Evolutionary conservation across 2,329 filamentous ascomycete species (phyloP).

Genomic region (Pseudocercospora crystallina): DNA sequence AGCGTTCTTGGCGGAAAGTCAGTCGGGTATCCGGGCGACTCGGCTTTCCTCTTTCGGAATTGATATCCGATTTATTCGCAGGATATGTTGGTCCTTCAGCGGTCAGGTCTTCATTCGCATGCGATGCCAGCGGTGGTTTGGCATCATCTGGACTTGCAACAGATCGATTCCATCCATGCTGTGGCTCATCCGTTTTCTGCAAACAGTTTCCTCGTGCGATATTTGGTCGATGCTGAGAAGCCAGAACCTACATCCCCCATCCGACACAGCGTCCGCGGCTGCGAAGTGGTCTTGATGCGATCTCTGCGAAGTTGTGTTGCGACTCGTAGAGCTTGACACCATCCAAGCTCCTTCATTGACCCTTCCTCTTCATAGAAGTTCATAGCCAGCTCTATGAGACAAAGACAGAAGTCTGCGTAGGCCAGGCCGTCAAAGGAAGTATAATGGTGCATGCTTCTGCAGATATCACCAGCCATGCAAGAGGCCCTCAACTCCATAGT

Average conservation of each 20-base stretch:
- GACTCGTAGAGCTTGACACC: conserved; percentile 10
- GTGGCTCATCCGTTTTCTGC: too few species aligned
- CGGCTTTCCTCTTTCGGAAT: too few species aligned
- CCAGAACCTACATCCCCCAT: conserved; percentile 13
- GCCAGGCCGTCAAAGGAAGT: conserved; percentile 6
- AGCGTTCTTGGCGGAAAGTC: too few species aligned
- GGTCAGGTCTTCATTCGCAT: too few species aligned
- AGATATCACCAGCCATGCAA: conserved; percentile 3
- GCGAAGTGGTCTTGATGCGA: conserved; percentile 9
- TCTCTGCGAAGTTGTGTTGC: conserved; percentile 1
- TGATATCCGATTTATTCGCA: too few species aligned
- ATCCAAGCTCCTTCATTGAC: conserved; percentile 11
- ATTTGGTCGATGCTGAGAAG: background rate
- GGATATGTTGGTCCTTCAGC: too few species aligned
- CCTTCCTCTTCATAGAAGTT: conserved; percentile 16
- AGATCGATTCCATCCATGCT: too few species aligned
- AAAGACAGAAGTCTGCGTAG: conserved; percentile 9
- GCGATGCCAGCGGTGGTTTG: too few species aligned
- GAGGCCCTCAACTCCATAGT: conserved; percentile 35
- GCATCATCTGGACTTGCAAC: too few species aligned
- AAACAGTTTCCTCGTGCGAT: too few species aligned
- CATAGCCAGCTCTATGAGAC: conserved; percentile 10
- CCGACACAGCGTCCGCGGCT: conserved; percentile 15
- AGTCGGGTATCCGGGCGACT: too few species aligned
- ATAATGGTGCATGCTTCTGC: conserved; percentile 13